phyloP scores from a whole-genome alignment of 129 eudicot genomes.

The Centella asiatica region DNA sequence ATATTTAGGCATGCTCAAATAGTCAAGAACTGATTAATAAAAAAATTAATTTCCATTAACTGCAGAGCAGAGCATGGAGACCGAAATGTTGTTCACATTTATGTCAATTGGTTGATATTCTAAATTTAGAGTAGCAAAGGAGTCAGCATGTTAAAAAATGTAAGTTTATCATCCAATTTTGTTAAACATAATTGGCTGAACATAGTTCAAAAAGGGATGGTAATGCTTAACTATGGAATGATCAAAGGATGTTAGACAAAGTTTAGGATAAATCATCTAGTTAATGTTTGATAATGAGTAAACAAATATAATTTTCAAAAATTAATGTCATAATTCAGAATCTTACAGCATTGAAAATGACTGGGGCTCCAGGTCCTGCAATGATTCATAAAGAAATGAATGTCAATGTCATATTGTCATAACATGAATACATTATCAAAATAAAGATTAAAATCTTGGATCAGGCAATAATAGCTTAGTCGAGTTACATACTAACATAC shows the following conservation, averaged over 20 bases:
- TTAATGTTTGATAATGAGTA: background rate
- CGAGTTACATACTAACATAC: conserved; percentile 19
- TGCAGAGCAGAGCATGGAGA: no score
- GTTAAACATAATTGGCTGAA: background rate
- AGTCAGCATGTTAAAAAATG: no score
- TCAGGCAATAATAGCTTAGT: background rate
- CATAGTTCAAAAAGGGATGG: background rate
- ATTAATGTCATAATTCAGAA: background rate
- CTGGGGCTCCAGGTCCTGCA: conserved; percentile 65
- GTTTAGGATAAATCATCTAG: background rate
- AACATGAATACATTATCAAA: background rate
- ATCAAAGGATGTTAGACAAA: no score
- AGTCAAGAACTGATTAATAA: no score
- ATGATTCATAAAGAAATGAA: background rate
- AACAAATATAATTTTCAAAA: background rate
- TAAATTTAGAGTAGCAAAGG: background rate
- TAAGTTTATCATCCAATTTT: no score
- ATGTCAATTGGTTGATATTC: background rate
- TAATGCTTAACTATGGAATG: no score
- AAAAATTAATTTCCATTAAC: no score
- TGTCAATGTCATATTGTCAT: background rate
- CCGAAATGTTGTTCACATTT: no score
- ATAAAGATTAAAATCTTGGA: background rate
- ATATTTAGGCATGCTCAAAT: no score
- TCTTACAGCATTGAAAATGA: conserved; percentile 61